Conservation (phyloP, 768 basidiomycete genomes). For the Termitomyces titanicus region DNA sequence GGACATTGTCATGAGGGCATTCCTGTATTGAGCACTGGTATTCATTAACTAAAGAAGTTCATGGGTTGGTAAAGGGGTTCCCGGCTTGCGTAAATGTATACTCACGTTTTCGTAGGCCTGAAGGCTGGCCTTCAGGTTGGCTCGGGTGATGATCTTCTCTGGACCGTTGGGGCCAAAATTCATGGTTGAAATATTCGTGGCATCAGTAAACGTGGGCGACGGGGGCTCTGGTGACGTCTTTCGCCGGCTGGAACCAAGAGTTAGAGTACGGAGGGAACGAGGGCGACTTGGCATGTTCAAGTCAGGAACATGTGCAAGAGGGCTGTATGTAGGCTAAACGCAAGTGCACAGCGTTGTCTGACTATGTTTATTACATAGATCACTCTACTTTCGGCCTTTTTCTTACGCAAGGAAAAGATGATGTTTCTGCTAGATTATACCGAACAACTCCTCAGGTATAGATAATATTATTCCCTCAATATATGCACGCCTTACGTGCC, state of each 20-base stretch:
- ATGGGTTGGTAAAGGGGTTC: background rate
- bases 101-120: slow-evolving; percentile 81
- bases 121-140: slow-evolving; percentile 72
- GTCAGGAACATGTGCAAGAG: slow-evolving; percentile 11
- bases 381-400: slow-evolving; percentile 12
- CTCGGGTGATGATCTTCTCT: slow-evolving; percentile 77
- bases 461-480: background rate
- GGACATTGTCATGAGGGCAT: slow-evolving; percentile 77
- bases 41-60: slow-evolving; percentile 56
- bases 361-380: slow-evolving; percentile 13
- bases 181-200: slow-evolving; percentile 74
- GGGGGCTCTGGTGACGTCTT: slow-evolving; percentile 52
- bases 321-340: background rate
- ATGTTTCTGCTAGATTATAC: background rate
- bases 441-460: background rate
- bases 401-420: background rate
- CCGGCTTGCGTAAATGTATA: slow-evolving; percentile 7
- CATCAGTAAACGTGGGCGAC: slow-evolving; percentile 82
- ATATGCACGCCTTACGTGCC: background rate
- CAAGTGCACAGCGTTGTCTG: slow-evolving; percentile 11
- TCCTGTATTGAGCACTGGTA: slow-evolving; percentile 74
- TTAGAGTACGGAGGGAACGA: slow-evolving; percentile 53
- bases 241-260: slow-evolving; percentile 42
- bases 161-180: slow-evolving; percentile 74
- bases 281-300: slow-evolving; percentile 46